Conservation (phyloP, 2,329 filamentous ascomycete species). For the Cadophora malorum region DNA sequence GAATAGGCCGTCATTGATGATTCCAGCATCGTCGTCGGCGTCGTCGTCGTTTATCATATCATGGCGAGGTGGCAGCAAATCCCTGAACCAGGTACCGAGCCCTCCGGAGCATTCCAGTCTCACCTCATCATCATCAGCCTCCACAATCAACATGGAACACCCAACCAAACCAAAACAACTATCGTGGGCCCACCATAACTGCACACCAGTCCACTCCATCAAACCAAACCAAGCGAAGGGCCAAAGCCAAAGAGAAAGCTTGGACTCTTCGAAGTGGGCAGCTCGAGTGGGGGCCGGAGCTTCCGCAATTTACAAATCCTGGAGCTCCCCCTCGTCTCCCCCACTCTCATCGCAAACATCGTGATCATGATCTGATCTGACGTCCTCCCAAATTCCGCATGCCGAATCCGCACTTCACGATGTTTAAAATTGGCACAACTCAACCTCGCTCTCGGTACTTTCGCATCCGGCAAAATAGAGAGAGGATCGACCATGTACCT, state of each 20-base stretch:
- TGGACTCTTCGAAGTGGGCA: neutral
- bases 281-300: neutral
- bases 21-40: constrained; percentile 7
- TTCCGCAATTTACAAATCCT: neutral
- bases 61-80: neutral
- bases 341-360: constrained; percentile 24
- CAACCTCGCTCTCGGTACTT: constrained; percentile 10
- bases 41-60: neutral
- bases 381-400: neutral
- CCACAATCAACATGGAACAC: constrained; percentile 7
- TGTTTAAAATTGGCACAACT: constrained; percentile 10
- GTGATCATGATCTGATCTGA: constrained; percentile 15
- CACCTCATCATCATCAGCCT: neutral
- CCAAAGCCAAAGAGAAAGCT: neutral
- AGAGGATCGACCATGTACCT: constrained; percentile 24
- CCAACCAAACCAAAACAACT: constrained; percentile 11
- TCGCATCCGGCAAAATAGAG: constrained; percentile 19
- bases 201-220: neutral
- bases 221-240: neutral
- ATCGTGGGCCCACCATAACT: constrained; percentile 6
- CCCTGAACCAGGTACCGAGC: constrained; percentile 9
- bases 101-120: neutral
- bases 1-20: neutral
- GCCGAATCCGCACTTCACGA: constrained; percentile 16
- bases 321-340: constrained; percentile 1